phyloP scores from a whole-genome alignment of 768 basidiomycete genomes.

The Mycena vulgaris region DNA sequence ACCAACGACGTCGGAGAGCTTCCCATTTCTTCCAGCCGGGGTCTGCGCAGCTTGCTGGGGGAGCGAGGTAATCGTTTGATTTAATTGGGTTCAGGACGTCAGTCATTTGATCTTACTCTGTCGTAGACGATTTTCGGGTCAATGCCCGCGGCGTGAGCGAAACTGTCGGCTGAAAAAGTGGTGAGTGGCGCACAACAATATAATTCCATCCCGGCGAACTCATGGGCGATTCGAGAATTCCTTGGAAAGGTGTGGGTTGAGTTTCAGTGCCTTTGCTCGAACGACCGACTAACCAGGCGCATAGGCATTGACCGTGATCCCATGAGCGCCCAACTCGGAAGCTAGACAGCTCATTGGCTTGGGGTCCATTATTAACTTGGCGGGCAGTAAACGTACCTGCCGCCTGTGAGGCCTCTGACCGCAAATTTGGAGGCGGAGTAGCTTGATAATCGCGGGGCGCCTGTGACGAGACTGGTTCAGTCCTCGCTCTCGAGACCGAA shows the following conservation, averaged over 20 bases:
- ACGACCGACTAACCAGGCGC: constrained; percentile 15
- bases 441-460: constrained; percentile 23
- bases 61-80: no score
- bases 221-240: not conserved
- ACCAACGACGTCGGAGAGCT: no score
- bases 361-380: no score
- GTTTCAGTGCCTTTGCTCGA: not conserved
- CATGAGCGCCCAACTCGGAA: constrained; percentile 27
- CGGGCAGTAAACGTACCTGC: no score
- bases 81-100: no score
- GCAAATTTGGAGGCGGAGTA: constrained; percentile 56
- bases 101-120: no score
- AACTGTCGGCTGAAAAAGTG: not conserved
- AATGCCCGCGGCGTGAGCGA: not conserved
- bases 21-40: no score
- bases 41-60: no score
- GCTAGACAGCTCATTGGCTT: constrained; percentile 21
- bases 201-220: not conserved
- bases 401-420: constrained; percentile 52
- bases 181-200: not conserved
- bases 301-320: constrained; percentile 38
- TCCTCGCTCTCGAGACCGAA: no score
- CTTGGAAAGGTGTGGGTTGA: not conserved
- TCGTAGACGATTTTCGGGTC: not conserved
- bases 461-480: not conserved